Evolutionary conservation across 352 stramenopile species (phyloP).

Genomic region (Globisporangium canariense): DNA sequence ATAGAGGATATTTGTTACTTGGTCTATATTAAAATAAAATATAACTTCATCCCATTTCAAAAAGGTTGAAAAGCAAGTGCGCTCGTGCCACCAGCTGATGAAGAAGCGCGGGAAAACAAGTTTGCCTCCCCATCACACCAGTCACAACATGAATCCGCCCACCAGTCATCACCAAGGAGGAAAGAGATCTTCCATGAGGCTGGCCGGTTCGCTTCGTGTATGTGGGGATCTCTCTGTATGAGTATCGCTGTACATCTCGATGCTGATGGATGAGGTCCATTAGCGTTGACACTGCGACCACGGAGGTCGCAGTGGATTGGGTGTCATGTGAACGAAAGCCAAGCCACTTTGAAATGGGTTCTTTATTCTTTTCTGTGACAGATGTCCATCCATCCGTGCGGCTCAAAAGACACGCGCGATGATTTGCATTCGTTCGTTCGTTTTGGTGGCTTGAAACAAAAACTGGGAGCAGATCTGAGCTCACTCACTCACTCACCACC

Average conservation of each 20-base stretch:
- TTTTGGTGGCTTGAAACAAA: background rate
- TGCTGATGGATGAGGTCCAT: background rate
- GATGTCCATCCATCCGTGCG: constrained; percentile 1
- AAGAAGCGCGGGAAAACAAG: constrained; percentile 18
- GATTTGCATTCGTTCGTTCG: background rate
- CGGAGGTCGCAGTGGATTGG: background rate
- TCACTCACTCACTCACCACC: background rate
- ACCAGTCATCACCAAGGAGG: background rate
- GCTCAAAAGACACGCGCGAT: constrained; percentile 10
- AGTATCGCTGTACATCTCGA: background rate
- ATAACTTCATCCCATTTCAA: background rate
- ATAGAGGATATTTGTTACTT: background rate
- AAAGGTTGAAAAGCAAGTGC: background rate
- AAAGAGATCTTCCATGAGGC: background rate
- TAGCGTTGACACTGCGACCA: background rate
- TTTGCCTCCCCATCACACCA: constrained; percentile 1
- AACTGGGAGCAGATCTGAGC: background rate
- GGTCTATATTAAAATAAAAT: too few relatives aligned
- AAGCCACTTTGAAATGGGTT: constrained; percentile 1
- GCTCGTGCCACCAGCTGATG: constrained; percentile 5
- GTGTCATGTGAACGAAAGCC: background rate
- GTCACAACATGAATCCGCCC: background rate
- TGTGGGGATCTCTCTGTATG: background rate
- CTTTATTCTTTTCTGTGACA: constrained; percentile 3
- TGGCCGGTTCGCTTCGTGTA: background rate